Percentiles rank a stretch among this genome's conserved stretches.
These are phyloP conservation scores for Houttuynia cordata DNA, from an alignment of 164 flowering plant species.

Conservation along the genomic window DNA sequence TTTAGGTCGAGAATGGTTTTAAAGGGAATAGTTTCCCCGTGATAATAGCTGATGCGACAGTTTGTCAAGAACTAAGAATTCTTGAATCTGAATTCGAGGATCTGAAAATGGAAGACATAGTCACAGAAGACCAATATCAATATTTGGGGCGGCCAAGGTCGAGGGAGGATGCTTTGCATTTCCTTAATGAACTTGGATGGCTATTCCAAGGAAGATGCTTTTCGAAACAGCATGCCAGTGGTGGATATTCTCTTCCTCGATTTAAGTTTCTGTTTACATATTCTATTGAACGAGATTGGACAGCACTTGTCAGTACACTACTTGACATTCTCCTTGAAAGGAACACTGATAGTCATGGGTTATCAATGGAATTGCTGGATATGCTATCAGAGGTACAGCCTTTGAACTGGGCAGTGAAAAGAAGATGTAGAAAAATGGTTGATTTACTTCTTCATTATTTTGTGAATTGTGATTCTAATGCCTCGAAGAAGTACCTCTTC, in stretches of 20 bases:
- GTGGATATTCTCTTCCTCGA: slow-evolving; percentile 35
- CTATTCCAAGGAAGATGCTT: slow-evolving; percentile 48
- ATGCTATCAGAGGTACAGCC: slow-evolving; percentile 50
- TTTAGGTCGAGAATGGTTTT: slow-evolving; percentile 84
- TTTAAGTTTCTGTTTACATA: slow-evolving; percentile 59
- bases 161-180: slow-evolving; percentile 58
- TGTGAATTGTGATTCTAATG: slow-evolving; percentile 10
- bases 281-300: slow-evolving; percentile 66
- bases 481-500: slow-evolving; percentile 42
- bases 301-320: slow-evolving; percentile 49
- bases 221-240: slow-evolving; percentile 16
- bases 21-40: slow-evolving; percentile 77
- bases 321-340: slow-evolving; percentile 50
- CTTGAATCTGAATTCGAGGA: slow-evolving; percentile 58
- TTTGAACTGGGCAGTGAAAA: slow-evolving; percentile 71
- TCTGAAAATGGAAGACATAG: slow-evolving; percentile 15
- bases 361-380: slow-evolving; percentile 30
- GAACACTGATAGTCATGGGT: slow-evolving; percentile 17
- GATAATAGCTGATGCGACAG: slow-evolving; percentile 62
- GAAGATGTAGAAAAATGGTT: slow-evolving; percentile 53
- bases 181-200: slow-evolving; percentile 93
- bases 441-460: slow-evolving; percentile 58
- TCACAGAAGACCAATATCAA: slow-evolving; percentile 22
- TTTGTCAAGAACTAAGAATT: slow-evolving; percentile 59
- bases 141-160: slow-evolving; percentile 33